Evolutionary conservation across 73 alveolate species (phyloP).

Genomic region (Paramecium bursaria): DNA sequence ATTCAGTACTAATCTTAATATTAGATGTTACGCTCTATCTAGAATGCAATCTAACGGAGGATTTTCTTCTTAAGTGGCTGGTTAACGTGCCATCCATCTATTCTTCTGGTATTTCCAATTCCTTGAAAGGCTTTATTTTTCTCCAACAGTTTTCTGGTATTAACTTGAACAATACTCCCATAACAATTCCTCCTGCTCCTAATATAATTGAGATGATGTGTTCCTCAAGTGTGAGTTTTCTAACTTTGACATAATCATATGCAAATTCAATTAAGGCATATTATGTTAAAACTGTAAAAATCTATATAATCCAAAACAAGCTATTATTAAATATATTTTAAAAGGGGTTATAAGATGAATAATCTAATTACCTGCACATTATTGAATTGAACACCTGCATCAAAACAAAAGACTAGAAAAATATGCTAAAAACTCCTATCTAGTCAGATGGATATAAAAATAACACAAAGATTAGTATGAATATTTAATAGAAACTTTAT

Average conservation of each 20-base stretch:
- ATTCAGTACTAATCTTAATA: no score
- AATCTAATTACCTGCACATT: slow-evolving; percentile 83
- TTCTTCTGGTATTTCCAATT: slow-evolving; percentile 64
- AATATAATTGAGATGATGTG: slow-evolving; percentile 19
- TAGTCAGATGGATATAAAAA: slow-evolving; percentile 33
- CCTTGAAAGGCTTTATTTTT: slow-evolving; percentile 62
- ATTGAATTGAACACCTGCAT: slow-evolving; percentile 90
- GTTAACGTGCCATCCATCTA: slow-evolving; percentile 68
- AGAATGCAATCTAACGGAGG: slow-evolving; percentile 64
- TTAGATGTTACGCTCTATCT: background rate
- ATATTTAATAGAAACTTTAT: slow-evolving; percentile 63
- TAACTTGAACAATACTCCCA: slow-evolving; percentile 62
- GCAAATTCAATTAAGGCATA: slow-evolving; percentile 8
- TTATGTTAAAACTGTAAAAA: background rate
- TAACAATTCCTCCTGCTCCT: slow-evolving; percentile 24
- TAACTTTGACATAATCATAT: slow-evolving; percentile 23
- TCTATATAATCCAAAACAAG: slow-evolving; percentile 59
- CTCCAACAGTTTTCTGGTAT: slow-evolving; percentile 65
- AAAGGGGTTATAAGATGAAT: slow-evolving; percentile 78
- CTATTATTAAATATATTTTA: slow-evolving; percentile 80
- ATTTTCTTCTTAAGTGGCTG: slow-evolving; percentile 60
- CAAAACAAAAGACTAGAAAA: slow-evolving; percentile 89
- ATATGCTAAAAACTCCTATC: slow-evolving; percentile 71
- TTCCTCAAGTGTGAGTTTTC: slow-evolving; percentile 11
- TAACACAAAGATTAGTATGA: slow-evolving; percentile 38